A percentile compares a stretch with the other conserved stretches of the same genome.
phyloP scores from a whole-genome alignment of 176 grass and related monocot species.

The Saccharum spontaneum region DNA sequence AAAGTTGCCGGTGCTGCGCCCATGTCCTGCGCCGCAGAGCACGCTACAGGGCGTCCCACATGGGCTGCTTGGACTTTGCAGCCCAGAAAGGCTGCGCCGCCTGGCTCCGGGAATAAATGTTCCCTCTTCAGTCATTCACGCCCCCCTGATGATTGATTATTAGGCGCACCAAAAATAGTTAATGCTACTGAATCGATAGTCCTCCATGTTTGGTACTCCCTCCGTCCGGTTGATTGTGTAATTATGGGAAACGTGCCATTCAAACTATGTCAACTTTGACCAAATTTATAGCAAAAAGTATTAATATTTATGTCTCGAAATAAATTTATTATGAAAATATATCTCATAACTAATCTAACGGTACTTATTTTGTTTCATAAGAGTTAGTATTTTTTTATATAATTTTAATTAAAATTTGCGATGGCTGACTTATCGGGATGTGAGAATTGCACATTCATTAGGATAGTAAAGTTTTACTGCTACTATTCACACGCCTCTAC shows the following conservation, averaged over 20 bases:
- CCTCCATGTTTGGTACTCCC: neutral
- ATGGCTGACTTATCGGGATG: no score
- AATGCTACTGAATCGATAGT: neutral
- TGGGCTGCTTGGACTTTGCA: constrained; percentile 34
- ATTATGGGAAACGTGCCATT: no score
- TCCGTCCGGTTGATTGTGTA: no score
- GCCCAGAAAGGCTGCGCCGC: constrained; percentile 57
- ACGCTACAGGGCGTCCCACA: constrained; percentile 30
- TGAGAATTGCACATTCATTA: no score
- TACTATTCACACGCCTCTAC: neutral
- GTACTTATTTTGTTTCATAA: no score
- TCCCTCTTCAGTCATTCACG: constrained; percentile 18
- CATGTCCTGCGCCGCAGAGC: constrained; percentile 31
- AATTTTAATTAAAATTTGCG: no score
- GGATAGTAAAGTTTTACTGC: neutral
- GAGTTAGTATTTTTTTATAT: no score
- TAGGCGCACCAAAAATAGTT: neutral
- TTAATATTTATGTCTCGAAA: no score
- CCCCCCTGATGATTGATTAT: neutral
- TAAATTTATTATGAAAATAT: no score
- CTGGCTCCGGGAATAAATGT: constrained; percentile 46
- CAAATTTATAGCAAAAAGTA: no score
- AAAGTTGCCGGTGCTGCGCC: constrained; percentile 9
- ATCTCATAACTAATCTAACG: no score
- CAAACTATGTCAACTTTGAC: no score